Base-by-base conservation (phyloP, 805 yeast genomes). In the Candida coquimbonensis region DNA sequence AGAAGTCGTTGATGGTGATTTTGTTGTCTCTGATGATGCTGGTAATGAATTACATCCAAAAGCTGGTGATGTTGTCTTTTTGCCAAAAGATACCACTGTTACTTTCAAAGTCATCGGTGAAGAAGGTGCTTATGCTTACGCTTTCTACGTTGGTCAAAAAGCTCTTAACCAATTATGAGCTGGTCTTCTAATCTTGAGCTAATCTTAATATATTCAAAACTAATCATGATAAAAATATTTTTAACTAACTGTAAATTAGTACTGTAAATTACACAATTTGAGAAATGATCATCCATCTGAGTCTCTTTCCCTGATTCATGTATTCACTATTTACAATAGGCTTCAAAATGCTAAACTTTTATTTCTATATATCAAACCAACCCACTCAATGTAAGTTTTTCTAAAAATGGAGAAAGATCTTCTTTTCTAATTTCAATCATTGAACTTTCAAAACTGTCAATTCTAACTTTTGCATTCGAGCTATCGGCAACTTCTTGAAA, bases 371-470 rank as follows among this genome's bases (percentile, higher is more conserved):
- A 14, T 32, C 48, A 70, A n/a, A 75, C 65, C 40, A 77, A 61
- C 2, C 90, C 90, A 67, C 89, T 83, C 41, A 84, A 62, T 11
- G 96, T 87, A 50, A 91, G 68, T 48, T 80, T 78, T 61, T 93
- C 98, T 49, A 93, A 66, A 59, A 93, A 93, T 42, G 96, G 87
- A 5, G 88, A 72, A 51, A 93, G 68, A 61, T 93, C 99, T 41
- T 90, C 96, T 58, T 81, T 83, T 49, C 87, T 68, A 38, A 93
- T 81, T 66, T 93, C 97, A 38, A 93, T 88, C 21, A 93, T 87
- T 4, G 97, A 81, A 52, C 95, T 86, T 61, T 93, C 98, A 65
- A 93, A 93, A 58, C 96, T 88, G 62, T 93, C 98, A 50, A 93
- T 85, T 56, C 91, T 75, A 17, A 89, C 89, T 54, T 85, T 81